Evolutionary conservation across 176 grass and related monocot species (phyloP), one percentile per base, ranked within the genome.

Genomic region (Musa itinerans): DNA sequence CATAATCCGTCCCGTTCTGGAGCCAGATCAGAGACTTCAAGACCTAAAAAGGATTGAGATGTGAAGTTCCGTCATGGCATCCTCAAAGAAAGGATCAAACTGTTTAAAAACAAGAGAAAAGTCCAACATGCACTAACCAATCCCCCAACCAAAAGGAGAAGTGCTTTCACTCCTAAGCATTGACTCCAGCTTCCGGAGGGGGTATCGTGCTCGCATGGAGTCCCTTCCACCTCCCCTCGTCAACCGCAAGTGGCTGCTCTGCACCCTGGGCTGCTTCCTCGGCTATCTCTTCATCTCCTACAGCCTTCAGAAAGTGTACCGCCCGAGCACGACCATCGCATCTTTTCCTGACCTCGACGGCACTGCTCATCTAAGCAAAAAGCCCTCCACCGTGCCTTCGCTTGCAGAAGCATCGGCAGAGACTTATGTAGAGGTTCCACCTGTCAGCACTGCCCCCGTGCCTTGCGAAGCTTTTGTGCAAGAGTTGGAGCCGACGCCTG

Each of bases 231-330:
- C 75, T 24, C 13, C 81, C 59, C 50, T 81, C 22, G 43, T 15
- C 11, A 23, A 57, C 13, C 75, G 23, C 48, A 81, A 52, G 54
- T 69, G 74, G 65, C 53, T 76, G 0, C 78, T 81, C n/a, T 63
- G 74, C 72, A 53, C 59, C 68, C 26, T 71, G 24, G 63, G 61
- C 9, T 56, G 67, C 80, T 19, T 85, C 52, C 76, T 81, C 24
- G 72, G 89, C 80, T 17, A 73, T 74, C 62, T 67, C 71, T 53
- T 92, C 50, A 58, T 89, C 72, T 86, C 68, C 63, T 62, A 9
- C 8, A 78, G 63, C 11, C 43, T 82, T 13, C 23, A 81, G 51
- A 34, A 8, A 72, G 54, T 10, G 1, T 56, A 16, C 52, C 63
- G 54, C 66, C 68, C 43, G 10, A 52, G 10, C 29, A 15, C 67